A percentile compares a stretch with the other conserved stretches of the same genome.
These are phyloP conservation scores for Apophysomyces ossiformis DNA, from an alignment of 371 early-diverging fungal genomes.

Conservation along the genomic window DNA sequence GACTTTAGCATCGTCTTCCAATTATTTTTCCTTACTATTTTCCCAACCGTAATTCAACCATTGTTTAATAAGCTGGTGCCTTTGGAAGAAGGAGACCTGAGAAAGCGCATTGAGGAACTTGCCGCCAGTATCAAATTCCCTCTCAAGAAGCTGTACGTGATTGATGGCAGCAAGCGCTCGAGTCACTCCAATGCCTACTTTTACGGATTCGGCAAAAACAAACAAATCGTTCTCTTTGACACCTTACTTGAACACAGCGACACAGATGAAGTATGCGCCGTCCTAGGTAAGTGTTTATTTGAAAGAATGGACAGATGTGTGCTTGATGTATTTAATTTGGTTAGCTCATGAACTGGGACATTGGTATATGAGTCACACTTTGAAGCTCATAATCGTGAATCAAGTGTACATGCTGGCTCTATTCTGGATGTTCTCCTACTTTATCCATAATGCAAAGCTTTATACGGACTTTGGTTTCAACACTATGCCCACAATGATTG, in stretches of 20 bases:
- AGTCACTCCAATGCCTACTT: conserved; percentile 98
- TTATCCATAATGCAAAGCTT: conserved; percentile 71
- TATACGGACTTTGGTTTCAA: conserved; percentile 88
- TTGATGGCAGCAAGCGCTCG: conserved; percentile 96
- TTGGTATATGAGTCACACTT: conserved; percentile 90
- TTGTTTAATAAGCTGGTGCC: conserved; percentile 97
- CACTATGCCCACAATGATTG: conserved; percentile 81
- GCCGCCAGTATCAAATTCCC: conserved; percentile 91
- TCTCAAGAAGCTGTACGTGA: conserved; percentile 92
- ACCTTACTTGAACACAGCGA: conserved; percentile 89
- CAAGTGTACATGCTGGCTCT: conserved; percentile 81
- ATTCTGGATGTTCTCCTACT: conserved; percentile 86
- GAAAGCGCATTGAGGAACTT: conserved; percentile 82
- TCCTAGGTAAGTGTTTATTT: conserved; percentile 67
- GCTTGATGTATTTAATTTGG: not conserved
- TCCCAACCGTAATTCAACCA: conserved; percentile 96
- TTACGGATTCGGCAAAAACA: conserved; percentile 94
- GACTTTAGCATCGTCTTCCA: conserved; percentile 79
- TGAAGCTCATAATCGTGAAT: conserved; percentile 71
- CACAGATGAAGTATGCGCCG: conserved; percentile 91
- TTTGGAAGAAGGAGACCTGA: conserved; percentile 86
- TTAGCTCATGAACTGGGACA: conserved; percentile 97
- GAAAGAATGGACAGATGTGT: not conserved
- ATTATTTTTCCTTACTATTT: conserved; percentile 88
- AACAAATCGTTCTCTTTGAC: conserved; percentile 97